Base-by-base conservation (phyloP, 2,329 filamentous ascomycete genomes). In the Fusarium irregulare region DNA sequence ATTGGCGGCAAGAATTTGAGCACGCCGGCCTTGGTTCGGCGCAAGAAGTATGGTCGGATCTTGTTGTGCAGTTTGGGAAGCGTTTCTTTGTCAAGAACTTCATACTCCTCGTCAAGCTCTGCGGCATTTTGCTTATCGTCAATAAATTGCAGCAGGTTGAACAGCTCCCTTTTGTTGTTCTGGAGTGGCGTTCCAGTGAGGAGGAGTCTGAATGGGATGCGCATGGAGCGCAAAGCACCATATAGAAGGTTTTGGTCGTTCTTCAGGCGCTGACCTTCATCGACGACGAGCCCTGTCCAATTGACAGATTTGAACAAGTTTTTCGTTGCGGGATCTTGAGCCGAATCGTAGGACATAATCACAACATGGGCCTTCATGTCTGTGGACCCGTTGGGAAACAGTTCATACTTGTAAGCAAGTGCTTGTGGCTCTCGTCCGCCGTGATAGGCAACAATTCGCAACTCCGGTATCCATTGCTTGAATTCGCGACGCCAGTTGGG, bases 401-500 rank as follows among this genome's bases (percentile, higher is more conserved):
- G 88, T 79, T 99, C 97, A 77, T 97, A 91, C 37, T 92, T 84
- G 73, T 92, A 91, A 0, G 93, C 91, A 63, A 97, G 87, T 40
- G 92, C 88, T 71, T 96, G 92, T 18, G 94, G 86, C 50, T 87
- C 86, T 53, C 86, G 87, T 18, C 91, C 91, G 47, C 96, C 96
- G 77, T 97, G 97, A 77, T 96, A 98, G 0, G 94, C 91, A n/a
- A 98, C 94, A 9, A 97, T 94, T 44, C 94, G 89, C 37, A 98
- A 82, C 9, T 88, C 88, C 3, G 95, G 95, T 1, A 92, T 91
- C 95, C 95, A 99, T 72, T 92, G 91, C 82, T 97, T 97, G 79
- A 98, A 93, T 78, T 99, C 96, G 50, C 95, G 90, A 8, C 95
- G 92, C 95, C 96, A 99, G 78, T 99, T 99, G n/a, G 94, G 89